A percentile compares a stretch with the other conserved stretches of the same genome.
Conservation (phyloP, 768 basidiomycete genomes). For the Paxillus ammoniavirescens region DNA sequence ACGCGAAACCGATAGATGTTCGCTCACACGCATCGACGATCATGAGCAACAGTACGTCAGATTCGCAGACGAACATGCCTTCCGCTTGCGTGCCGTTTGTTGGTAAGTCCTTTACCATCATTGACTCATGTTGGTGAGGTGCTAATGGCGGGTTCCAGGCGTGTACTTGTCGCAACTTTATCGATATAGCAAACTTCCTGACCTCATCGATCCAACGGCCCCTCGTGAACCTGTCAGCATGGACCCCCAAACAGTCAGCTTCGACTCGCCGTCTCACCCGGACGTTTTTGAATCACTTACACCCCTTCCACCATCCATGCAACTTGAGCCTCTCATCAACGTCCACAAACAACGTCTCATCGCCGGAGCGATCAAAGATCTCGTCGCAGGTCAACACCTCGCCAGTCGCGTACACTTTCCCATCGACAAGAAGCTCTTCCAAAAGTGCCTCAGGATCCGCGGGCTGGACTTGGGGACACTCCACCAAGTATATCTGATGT, state of each 20-base stretch:
- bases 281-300: slow-evolving; percentile 76
- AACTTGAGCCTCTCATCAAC: slow-evolving; percentile 83
- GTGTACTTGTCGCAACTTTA: slow-evolving; percentile 75
- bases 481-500: slow-evolving; percentile 44
- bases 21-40: slow-evolving; percentile 55
- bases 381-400: slow-evolving; percentile 82
- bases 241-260: slow-evolving; percentile 58
- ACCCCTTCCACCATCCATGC: slow-evolving; percentile 72
- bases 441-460: slow-evolving; percentile 68
- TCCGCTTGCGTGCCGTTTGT: slow-evolving; percentile 80
- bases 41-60: slow-evolving; percentile 44
- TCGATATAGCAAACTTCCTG: slow-evolving; percentile 65
- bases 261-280: slow-evolving; percentile 70
- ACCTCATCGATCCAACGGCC: slow-evolving; percentile 80
- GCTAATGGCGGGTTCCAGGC: slow-evolving; percentile 41
- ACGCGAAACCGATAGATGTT: slow-evolving; percentile 59
- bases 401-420: slow-evolving; percentile 69
- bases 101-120: slow-evolving; percentile 42
- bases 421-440: slow-evolving; percentile 74
- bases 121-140: neutral
- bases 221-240: slow-evolving; percentile 67
- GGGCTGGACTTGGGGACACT: slow-evolving; percentile 59
- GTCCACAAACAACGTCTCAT: slow-evolving; percentile 86
- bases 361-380: slow-evolving; percentile 74
- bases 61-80: slow-evolving; percentile 40